Base-by-base conservation (phyloP, 371 early-diverging fungal species). In the Mucor circinelloides region DNA sequence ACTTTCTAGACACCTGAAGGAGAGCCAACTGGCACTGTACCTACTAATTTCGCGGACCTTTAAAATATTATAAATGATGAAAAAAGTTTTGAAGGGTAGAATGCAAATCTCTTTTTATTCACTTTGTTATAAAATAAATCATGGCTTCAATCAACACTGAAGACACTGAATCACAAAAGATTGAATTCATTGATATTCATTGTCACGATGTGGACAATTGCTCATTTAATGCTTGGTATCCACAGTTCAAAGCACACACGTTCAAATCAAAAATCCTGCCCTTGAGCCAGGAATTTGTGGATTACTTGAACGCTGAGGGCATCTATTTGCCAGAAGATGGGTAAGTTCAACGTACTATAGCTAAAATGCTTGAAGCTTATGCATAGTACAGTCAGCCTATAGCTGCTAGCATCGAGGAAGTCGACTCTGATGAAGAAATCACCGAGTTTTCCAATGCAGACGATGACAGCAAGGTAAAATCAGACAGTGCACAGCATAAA, bases 281-380 rank as follows among this genome's bases (percentile, higher is more conserved):
- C 5, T 83, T 96, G 23, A 84, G 91, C 0, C 72, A 73, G n/a
- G 89, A 82, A 6, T 96, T 97, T 76, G 66, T 96, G 19, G 83
- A 88, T 8, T 97, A 96, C 61, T 78, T 97, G 54, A 81, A 89
- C 61, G 89, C 90, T 4, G 97, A 97, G 68, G 91, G 94, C 3
- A 85, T 97, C 13, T 90, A 88, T 67, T 77, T 97, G 40, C 95
- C 96, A 0, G 85, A 85, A 0, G 81, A 88, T 48, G 86, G 79
- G 86, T 86, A 83, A 57, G 58, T 58, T 17, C 12, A 27, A 23
- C 15, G 17, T 48, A 21, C 0, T 4, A 42, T 17, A 5, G 17
- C n/a, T 42, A 12, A 42, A 42, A 5, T 21, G 48, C 7, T 5
- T 8, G 48, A n/a, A 3, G 3, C 50, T 50, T 9, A 50, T 25